Evolutionary conservation across 768 basidiomycete genomes (phyloP).

Genomic region (Lactifluus subvellereus): DNA sequence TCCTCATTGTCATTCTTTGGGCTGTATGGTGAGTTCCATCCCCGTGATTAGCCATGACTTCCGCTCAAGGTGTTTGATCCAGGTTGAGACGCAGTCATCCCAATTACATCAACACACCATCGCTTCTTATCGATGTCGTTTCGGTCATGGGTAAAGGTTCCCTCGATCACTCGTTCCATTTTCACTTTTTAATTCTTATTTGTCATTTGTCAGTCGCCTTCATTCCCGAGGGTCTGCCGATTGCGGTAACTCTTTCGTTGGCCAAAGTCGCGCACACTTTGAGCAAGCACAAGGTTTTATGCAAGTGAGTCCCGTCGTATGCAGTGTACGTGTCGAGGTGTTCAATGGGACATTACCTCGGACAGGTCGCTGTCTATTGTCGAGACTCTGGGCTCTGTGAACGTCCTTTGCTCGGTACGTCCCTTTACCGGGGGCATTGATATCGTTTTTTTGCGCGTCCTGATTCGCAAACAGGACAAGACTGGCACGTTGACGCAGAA

Average conservation of each 20-base stretch:
- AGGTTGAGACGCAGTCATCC: conserved; percentile 41
- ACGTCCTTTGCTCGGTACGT: conserved; percentile 38
- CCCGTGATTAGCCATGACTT: conserved; percentile 3
- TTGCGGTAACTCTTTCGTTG: conserved; percentile 52
- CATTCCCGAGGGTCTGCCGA: conserved; percentile 50
- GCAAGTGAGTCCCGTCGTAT: conserved; percentile 29
- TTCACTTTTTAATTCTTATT: not conserved
- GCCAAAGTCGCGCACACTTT: conserved; percentile 41
- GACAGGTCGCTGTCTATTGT: conserved; percentile 50
- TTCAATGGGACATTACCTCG: not conserved
- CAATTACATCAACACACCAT: conserved; percentile 44
- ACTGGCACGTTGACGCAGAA: conserved; percentile 59
- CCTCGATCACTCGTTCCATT: not conserved
- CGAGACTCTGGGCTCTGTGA: conserved; percentile 60
- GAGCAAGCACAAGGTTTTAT: conserved; percentile 47
- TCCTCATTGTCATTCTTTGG: conserved; percentile 49
- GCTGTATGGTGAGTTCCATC: conserved; percentile 32
- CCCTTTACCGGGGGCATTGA: not conserved
- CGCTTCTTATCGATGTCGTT: conserved; percentile 51
- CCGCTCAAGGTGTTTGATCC: conserved; percentile 13
- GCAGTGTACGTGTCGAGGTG: not conserved
- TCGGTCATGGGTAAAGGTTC: conserved; percentile 40
- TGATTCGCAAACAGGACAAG: conserved; percentile 37
- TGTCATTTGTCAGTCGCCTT: conserved; percentile 34
- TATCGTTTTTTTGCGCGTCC: too few relatives aligned